phyloP scores from a whole-genome alignment of 805 yeast species.

The Yarrowia yakushimensis region DNA sequence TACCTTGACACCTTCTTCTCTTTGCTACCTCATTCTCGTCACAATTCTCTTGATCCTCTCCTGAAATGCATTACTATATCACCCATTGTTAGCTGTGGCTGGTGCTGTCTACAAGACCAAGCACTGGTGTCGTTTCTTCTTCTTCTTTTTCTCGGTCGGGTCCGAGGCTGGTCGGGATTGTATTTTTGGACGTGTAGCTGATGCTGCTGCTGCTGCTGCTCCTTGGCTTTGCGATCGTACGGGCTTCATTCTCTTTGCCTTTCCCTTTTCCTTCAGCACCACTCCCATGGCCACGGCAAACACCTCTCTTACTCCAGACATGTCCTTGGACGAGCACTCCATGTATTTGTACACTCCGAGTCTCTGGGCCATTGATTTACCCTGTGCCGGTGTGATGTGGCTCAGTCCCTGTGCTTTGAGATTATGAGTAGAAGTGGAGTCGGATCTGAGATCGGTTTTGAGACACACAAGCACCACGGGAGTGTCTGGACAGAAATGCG shows the following conservation, averaged over 20 bases:
- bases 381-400: slow-evolving; percentile 41
- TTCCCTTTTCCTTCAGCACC: slow-evolving; percentile 31
- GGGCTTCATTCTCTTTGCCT: neutral
- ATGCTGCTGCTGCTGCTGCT: slow-evolving; percentile 16
- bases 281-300: slow-evolving; percentile 57
- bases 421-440: slow-evolving; percentile 29
- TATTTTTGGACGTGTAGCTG: slow-evolving; percentile 5
- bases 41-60: too few relatives aligned
- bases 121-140: slow-evolving; percentile 20
- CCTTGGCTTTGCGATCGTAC: neutral
- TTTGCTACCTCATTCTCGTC: too few relatives aligned
- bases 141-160: neutral
- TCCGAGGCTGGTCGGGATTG: neutral
- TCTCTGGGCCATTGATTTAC: slow-evolving; percentile 51
- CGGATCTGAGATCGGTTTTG: slow-evolving; percentile 57
- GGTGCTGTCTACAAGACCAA: neutral
- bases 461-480: slow-evolving; percentile 82
- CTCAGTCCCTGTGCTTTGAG: slow-evolving; percentile 33
- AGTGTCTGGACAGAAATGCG: slow-evolving; percentile 74
- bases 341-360: slow-evolving; percentile 69
- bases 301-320: slow-evolving; percentile 62
- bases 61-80: neutral
- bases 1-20: too few relatives aligned
- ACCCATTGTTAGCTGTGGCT: neutral
- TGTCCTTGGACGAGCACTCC: slow-evolving; percentile 73